Evolutionary conservation across 1,139 yeast genomes (phyloP), one percentile per base, ranked within the genome.

Genomic region (Kluyveromyces sp.): DNA sequence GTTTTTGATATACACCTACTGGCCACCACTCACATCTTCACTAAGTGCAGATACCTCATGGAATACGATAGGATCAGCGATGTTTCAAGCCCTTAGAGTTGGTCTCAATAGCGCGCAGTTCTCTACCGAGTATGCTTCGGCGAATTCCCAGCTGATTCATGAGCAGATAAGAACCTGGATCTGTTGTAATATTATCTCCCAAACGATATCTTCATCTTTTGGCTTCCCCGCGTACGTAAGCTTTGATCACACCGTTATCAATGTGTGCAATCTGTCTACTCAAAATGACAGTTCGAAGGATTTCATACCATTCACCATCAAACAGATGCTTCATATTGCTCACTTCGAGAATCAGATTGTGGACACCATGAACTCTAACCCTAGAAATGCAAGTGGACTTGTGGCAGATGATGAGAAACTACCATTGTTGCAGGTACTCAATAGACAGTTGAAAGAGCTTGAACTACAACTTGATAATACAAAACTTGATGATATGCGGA

Each of bases 21-120:
- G 97, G 97, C 97, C 97, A 0, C 95, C 96, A 2, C 73, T 89
- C 39, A 86, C 96, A 0, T 87, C 96, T 0, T 86, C 96, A 0
- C 71, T 92, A 40, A 84, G 94, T 63, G 96, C 97, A 0, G 97
- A 92, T 58, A 83, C 95, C 3, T 83, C 95, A 3, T 92, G 96
- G 94, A 86, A 84, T 57, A 86, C 96, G 0, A 83, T 87, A 13
- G 96, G 96, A 0, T 80, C 86, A 38, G 97, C 96, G 2, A 72
- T 88, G 57, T 85, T 85, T 60, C 95, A 85, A 60, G 96, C 96
- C 0, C 83, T 89, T 29, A 70, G 96, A 46, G 84, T 89, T 11
- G 97, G 98, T 0, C 68, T 92, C 32, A 96, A 92, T 58, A 74
- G 84, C 22, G 86, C 92, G 0, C 86, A 84, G 7, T 74, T 73